phyloP scores from a whole-genome alignment of 2,329 filamentous ascomycete genomes.

The Beauveria varroae region DNA sequence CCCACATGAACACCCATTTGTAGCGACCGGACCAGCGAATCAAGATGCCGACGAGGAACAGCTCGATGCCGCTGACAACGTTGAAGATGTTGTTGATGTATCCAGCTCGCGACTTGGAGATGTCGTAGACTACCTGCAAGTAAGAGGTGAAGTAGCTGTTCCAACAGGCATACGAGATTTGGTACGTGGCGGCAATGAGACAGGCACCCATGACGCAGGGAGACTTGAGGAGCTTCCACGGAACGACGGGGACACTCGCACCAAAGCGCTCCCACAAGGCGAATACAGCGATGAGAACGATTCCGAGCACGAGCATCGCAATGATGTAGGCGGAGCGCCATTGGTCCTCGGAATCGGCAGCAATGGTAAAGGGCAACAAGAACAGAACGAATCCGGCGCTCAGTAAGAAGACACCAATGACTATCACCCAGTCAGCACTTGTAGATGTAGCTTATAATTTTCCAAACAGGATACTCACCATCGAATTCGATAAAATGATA shows the following conservation, averaged over 20 bases:
- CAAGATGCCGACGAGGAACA: constrained; percentile 30
- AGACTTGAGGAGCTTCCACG: constrained; percentile 28
- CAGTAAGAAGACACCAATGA: constrained; percentile 42
- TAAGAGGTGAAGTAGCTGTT: constrained; percentile 36
- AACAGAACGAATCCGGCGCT: constrained; percentile 42
- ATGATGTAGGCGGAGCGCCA: constrained; percentile 39
- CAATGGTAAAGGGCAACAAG: constrained; percentile 50
- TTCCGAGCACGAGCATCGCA: constrained; percentile 43
- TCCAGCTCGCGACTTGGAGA: constrained; percentile 20
- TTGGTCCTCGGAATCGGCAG: constrained; percentile 29
- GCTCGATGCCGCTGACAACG: constrained; percentile 31
- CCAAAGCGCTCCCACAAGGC: constrained; percentile 39
- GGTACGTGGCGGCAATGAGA: constrained; percentile 18
- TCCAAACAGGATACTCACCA: neutral
- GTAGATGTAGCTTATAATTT: too few species aligned
- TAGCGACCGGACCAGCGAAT: constrained; percentile 26
- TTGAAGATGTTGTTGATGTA: constrained; percentile 28
- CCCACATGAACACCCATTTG: constrained; percentile 24
- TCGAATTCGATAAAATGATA: constrained; percentile 21
- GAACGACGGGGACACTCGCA: constrained; percentile 40
- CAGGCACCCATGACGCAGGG: constrained; percentile 20
- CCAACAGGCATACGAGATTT: constrained; percentile 25
- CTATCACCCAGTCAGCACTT: neutral
- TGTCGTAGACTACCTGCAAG: constrained; percentile 29
- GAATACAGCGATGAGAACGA: constrained; percentile 40